Evolutionary conservation across 345 rosid genomes (phyloP), one percentile per base, ranked within the genome.

Genomic region (Cochlearia excelsa): DNA sequence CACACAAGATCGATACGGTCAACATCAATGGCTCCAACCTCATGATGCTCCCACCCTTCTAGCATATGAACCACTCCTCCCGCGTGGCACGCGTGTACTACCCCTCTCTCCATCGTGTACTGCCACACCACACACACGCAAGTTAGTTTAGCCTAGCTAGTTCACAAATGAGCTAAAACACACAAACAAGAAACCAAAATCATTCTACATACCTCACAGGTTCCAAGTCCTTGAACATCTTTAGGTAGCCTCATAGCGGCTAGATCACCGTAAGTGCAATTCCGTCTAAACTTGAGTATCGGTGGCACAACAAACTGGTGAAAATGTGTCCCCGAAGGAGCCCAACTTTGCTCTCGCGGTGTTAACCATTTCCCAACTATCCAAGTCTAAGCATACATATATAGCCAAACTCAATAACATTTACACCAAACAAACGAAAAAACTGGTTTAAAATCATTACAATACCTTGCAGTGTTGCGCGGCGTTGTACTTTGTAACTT

Each of bases 241-340:
- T 74, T 70, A 1, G 99, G 97, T 7, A 94, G 71, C 64, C 78
- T 84, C 99, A 94, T 94, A 57, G 99, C 99, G 0, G 99, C 99
- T n/a, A 94, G 90, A 52, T 90, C 87, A 0, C 96, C 93, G 10
- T 94, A 94, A 23, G 87, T 83, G 71, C 99, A 94, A 70, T 94
- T 87, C 51, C 80, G 76, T 75, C 95, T 80, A 56, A 84, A 90
- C 0, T 73, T 51, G n/a, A 90, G 65, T 10, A 90, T 83, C 1
- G 99, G 97, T 40, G 99, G 99, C 33, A 90, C 97, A 47, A 90
- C 99, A 72, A 94, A 94, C 74, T 94, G 99, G 52, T 94, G 99
- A 66, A 94, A 90, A 80, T 83, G 95, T 0, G 99, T 31, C 33
- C 99, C 99, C 11, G 68, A 48, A 23, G 99, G 99, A 1, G 99